phyloP scores from a whole-genome alignment of 2,329 filamentous ascomycete genomes.

The Graphium sp. region DNA sequence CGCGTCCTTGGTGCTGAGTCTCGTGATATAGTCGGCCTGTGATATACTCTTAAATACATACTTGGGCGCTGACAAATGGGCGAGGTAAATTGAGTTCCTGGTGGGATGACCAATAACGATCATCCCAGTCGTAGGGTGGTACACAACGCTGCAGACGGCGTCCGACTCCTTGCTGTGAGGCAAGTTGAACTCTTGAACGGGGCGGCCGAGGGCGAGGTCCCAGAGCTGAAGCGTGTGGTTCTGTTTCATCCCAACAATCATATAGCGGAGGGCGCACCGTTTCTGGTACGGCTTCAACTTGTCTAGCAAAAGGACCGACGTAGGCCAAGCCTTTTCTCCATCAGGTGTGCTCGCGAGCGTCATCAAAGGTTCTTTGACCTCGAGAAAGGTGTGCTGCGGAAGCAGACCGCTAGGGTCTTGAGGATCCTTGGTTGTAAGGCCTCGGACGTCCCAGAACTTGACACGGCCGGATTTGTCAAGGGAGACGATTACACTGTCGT shows the following conservation, averaged over 20 bases:
- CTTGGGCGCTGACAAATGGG: conserved; percentile 85
- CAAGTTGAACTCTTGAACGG: conserved; percentile 91
- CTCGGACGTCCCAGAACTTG: conserved; percentile 95
- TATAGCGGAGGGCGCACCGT: conserved; percentile 77
- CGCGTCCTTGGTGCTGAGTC: conserved; percentile 54
- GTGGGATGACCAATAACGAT: conserved; percentile 92
- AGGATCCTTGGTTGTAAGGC: conserved; percentile 42
- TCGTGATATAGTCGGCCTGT: conserved; percentile 76
- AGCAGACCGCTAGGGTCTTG: conserved; percentile 31
- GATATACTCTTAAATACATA: conserved; percentile 72
- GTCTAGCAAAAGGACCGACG: conserved; percentile 88
- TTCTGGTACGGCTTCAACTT: conserved; percentile 90
- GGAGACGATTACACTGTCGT: conserved; percentile 86
- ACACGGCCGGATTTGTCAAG: conserved; percentile 92
- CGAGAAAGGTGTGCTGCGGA: conserved; percentile 42
- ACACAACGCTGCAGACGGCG: conserved; percentile 93
- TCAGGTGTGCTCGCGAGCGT: conserved; percentile 76
- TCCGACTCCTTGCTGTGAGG: conserved; percentile 93
- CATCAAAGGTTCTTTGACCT: conserved; percentile 73
- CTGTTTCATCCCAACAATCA: conserved; percentile 96
- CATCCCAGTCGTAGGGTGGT: conserved; percentile 83
- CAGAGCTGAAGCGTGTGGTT: conserved; percentile 97
- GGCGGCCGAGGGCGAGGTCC: conserved; percentile 90
- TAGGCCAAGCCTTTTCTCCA: conserved; percentile 90
- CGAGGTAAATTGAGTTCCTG: conserved; percentile 92